phyloP scores from a whole-genome alignment of 805 yeast genomes.

The Kazachstania martiniae region DNA sequence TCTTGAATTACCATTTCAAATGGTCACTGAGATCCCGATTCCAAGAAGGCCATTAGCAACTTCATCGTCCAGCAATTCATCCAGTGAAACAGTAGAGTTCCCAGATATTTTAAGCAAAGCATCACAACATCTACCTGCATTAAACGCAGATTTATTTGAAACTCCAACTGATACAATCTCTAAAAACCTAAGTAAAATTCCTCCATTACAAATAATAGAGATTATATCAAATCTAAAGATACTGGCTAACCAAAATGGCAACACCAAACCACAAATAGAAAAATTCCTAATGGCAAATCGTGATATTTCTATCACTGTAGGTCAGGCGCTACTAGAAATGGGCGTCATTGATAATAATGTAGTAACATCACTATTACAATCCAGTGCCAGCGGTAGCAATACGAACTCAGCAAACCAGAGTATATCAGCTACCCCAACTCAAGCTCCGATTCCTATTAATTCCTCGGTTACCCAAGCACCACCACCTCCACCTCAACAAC shows the following conservation, averaged over 20 bases:
- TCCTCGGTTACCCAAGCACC: too few relatives aligned
- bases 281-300: constrained; percentile 42
- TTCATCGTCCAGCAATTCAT: neutral
- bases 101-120: constrained; percentile 46
- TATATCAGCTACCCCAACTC: too few relatives aligned
- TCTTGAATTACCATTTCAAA: constrained; percentile 26
- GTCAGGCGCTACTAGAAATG: constrained; percentile 68
- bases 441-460: too few relatives aligned
- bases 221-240: constrained; percentile 55
- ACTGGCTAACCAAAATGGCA: constrained; percentile 40
- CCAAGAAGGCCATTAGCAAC: constrained; percentile 18
- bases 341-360: constrained; percentile 62
- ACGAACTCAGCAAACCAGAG: neutral
- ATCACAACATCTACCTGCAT: constrained; percentile 43
- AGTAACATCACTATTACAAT: constrained; percentile 27
- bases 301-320: constrained; percentile 52
- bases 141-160: constrained; percentile 34
- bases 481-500: neutral
- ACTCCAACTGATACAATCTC: constrained; percentile 51
- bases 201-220: constrained; percentile 63
- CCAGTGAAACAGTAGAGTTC: constrained; percentile 20
- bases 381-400: constrained; percentile 1
- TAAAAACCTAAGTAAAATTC: constrained; percentile 48
- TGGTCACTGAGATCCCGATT: constrained; percentile 27
- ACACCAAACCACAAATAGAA: constrained; percentile 36